These are phyloP conservation scores for Rubroshorea leprosula DNA, from an alignment of 345 rosid genomes.

Conservation along the genomic window DNA sequence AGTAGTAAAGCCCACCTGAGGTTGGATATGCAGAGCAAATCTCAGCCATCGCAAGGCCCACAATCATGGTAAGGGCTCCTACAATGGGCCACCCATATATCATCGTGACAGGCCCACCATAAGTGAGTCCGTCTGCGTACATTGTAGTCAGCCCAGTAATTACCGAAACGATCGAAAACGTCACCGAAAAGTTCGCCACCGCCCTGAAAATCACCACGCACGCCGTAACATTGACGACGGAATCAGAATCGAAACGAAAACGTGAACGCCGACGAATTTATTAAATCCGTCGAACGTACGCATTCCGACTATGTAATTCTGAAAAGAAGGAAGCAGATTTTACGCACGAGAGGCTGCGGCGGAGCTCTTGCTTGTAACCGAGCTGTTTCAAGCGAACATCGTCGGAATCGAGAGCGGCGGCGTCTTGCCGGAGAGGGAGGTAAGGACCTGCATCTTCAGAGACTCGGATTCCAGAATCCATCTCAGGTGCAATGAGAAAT, in stretches of 20 bases:
- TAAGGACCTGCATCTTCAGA: neutral
- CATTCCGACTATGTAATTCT: neutral
- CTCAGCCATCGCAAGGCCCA: constrained; percentile 54
- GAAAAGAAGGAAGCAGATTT: neutral
- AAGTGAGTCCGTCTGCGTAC: constrained; percentile 39
- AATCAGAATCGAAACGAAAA: neutral
- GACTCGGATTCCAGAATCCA: constrained; percentile 7
- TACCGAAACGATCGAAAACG: constrained; percentile 43
- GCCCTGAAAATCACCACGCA: constrained; percentile 23
- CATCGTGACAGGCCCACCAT: constrained; percentile 50
- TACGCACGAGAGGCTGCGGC: constrained; percentile 49
- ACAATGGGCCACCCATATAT: constrained; percentile 50
- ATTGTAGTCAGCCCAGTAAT: constrained; percentile 45
- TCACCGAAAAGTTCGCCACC: constrained; percentile 41
- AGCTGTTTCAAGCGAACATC: constrained; percentile 36
- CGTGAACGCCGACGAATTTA: neutral
- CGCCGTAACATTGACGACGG: neutral
- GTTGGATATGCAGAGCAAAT: constrained; percentile 57
- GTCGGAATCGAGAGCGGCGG: constrained; percentile 16
- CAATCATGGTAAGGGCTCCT: constrained; percentile 32
- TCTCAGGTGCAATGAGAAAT: neutral
- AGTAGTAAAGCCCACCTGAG: constrained; percentile 51
- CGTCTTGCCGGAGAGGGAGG: constrained; percentile 2
- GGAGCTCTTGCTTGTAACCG: constrained; percentile 59
- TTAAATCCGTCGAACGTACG: neutral